phyloP scores from a whole-genome alignment of 2,329 filamentous ascomycete genomes.

The Ophiosphaerella herpotricha region DNA sequence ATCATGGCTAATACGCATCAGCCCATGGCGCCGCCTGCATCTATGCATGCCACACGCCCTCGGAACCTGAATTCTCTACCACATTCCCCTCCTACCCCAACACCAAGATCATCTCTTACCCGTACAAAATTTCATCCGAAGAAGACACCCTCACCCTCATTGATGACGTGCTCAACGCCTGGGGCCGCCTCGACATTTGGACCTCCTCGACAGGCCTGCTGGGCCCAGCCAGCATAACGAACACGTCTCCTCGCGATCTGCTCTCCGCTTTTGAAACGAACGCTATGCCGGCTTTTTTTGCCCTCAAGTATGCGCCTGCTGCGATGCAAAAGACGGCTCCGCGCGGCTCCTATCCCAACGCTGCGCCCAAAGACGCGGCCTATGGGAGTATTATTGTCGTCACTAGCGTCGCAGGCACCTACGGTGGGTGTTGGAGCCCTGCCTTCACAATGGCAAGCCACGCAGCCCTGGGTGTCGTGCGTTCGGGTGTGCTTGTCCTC shows the following conservation, averaged over 20 bases:
- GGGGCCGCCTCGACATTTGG: slow-evolving; percentile 62
- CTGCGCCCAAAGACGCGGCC: slow-evolving; percentile 62
- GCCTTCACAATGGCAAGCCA: slow-evolving; percentile 65
- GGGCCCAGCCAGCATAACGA: slow-evolving; percentile 59
- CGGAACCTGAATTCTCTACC: slow-evolving; percentile 51
- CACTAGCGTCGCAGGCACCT: slow-evolving; percentile 60
- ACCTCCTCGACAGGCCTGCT: slow-evolving; percentile 63
- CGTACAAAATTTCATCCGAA: slow-evolving; percentile 63
- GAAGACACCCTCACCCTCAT: slow-evolving; percentile 65
- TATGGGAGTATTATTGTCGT: slow-evolving; percentile 69
- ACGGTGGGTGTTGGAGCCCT: slow-evolving; percentile 64
- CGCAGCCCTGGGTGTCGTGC: slow-evolving; percentile 65
- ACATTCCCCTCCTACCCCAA: slow-evolving; percentile 55
- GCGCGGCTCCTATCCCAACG: slow-evolving; percentile 63
- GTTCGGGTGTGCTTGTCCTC: slow-evolving; percentile 60
- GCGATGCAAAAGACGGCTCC: slow-evolving; percentile 65
- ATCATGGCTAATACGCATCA: slow-evolving; percentile 23
- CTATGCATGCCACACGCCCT: slow-evolving; percentile 59
- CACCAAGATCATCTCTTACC: slow-evolving; percentile 66
- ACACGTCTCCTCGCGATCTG: slow-evolving; percentile 61
- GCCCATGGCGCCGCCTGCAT: slow-evolving; percentile 68
- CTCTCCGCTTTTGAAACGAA: slow-evolving; percentile 65
- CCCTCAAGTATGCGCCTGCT: slow-evolving; percentile 66
- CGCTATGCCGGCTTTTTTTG: slow-evolving; percentile 66
- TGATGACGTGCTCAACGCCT: slow-evolving; percentile 66